Evolutionary conservation across 768 basidiomycete species (phyloP).

Genomic region (Tylopilus subfusipes): DNA sequence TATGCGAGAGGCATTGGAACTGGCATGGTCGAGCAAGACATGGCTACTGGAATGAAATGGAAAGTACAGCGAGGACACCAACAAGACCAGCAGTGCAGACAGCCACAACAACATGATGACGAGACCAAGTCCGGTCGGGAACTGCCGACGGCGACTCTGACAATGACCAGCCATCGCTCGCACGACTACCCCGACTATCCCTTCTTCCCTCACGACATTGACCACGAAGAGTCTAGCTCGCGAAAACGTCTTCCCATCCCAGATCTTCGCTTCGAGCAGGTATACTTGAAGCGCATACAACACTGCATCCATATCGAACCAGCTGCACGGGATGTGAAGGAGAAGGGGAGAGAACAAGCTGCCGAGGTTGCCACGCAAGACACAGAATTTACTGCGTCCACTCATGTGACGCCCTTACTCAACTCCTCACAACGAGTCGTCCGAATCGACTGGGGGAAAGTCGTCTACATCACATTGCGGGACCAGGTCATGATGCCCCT

Average conservation of each 20-base stretch:
- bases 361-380: conserved; percentile 16
- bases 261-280: conserved; percentile 74
- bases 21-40: conserved; percentile 11
- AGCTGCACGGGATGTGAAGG: conserved; percentile 19
- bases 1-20: conserved; percentile 27
- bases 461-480: conserved; percentile 60
- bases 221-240: conserved; percentile 14
- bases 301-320: conserved; percentile 46
- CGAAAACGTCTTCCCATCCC: conserved; percentile 58
- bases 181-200: conserved; percentile 25
- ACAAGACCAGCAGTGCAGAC: conserved; percentile 10
- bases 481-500: conserved; percentile 70
- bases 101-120: conserved; percentile 16
- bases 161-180: conserved; percentile 24
- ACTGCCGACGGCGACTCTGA: conserved; percentile 15
- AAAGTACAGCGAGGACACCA: conserved; percentile 25
- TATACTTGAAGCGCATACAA: conserved; percentile 60
- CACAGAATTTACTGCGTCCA: conserved; percentile 17
- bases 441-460: conserved; percentile 51
- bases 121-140: conserved; percentile 12
- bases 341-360: conserved; percentile 29
- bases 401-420: conserved; percentile 31
- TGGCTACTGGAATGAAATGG: conserved; percentile 25
- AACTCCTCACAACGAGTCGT: conserved; percentile 36
- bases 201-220: conserved; percentile 8